Conservation (phyloP, 2,329 filamentous ascomycete genomes). For the Penicillium sclerotiorum region DNA sequence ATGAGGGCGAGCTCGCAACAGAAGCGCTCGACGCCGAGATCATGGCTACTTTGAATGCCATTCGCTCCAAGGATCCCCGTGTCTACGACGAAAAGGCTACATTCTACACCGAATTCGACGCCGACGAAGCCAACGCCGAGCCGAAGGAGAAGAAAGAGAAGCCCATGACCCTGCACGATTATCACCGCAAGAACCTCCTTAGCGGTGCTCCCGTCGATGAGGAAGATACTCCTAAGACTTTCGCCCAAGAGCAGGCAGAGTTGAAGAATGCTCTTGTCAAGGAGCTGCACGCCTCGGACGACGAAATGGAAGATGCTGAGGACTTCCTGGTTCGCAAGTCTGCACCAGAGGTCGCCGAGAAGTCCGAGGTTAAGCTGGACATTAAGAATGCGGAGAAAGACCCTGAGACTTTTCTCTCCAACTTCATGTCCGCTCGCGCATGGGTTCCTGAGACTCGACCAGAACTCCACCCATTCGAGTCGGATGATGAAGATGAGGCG, state of each 20-base stretch:
- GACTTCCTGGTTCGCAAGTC: slow-evolving; percentile 77
- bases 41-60: slow-evolving; percentile 80
- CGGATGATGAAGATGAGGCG: slow-evolving; percentile 80
- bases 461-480: slow-evolving; percentile 81
- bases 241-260: slow-evolving; percentile 84
- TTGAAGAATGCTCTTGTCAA: slow-evolving; percentile 76
- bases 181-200: slow-evolving; percentile 88
- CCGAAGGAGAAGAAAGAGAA: slow-evolving; percentile 68
- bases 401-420: slow-evolving; percentile 89
- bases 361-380: slow-evolving; percentile 60
- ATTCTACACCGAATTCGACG: slow-evolving; percentile 73
- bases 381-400: slow-evolving; percentile 80
- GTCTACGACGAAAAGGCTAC: slow-evolving; percentile 80
- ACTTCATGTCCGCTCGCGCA: slow-evolving; percentile 88
- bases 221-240: slow-evolving; percentile 65
- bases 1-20: slow-evolving; percentile 83
- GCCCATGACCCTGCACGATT: slow-evolving; percentile 83
- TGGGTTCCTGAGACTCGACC: slow-evolving; percentile 74
- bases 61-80: slow-evolving; percentile 85
- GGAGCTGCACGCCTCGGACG: slow-evolving; percentile 69
- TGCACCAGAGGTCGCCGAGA: slow-evolving; percentile 43
- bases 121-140: slow-evolving; percentile 43
- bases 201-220: slow-evolving; percentile 66
- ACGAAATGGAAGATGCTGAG: slow-evolving; percentile 61
- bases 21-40: slow-evolving; percentile 85